Percentiles rank a stretch among this genome's conserved stretches.
Conservation (phyloP, 257 asterid species). For the Ballota nigra region DNA sequence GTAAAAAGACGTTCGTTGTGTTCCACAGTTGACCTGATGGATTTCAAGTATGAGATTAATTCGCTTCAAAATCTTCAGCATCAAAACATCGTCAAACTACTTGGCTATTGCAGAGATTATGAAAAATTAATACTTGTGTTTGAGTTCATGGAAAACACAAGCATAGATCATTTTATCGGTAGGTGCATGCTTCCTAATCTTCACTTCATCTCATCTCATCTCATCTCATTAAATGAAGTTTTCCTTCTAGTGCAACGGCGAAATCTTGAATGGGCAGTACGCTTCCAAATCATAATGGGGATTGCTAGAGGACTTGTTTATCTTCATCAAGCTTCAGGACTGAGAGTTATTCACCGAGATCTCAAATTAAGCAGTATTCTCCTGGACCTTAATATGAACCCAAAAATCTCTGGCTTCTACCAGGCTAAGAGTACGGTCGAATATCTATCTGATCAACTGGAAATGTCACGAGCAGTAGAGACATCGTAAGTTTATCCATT, state of each 20-base stretch:
- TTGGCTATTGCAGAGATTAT: slow-evolving; percentile 24
- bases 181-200: not conserved
- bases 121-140: slow-evolving; percentile 17
- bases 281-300: slow-evolving; percentile 26
- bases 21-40: not conserved
- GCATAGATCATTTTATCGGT: slow-evolving; percentile 3
- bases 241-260: not conserved
- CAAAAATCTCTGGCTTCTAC: slow-evolving; percentile 24
- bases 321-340: slow-evolving; percentile 27
- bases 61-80: slow-evolving; percentile 17
- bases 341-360: slow-evolving; percentile 15
- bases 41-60: slow-evolving; percentile 12
- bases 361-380: slow-evolving; percentile 25
- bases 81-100: slow-evolving; percentile 22
- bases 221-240: no score
- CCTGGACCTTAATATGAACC: slow-evolving; percentile 27
- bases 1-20: not conserved
- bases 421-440: slow-evolving; percentile 7
- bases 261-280: slow-evolving; percentile 12
- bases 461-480: not conserved
- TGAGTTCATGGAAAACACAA: slow-evolving; percentile 26
- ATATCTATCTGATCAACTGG: slow-evolving; percentile 10
- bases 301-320: slow-evolving; percentile 25
- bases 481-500: not conserved
- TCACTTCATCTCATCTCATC: slow-evolving; percentile 26